phyloP scores from a whole-genome alignment of 495 filamentous ascomycete species.

The Evansstolkia leycettana region DNA sequence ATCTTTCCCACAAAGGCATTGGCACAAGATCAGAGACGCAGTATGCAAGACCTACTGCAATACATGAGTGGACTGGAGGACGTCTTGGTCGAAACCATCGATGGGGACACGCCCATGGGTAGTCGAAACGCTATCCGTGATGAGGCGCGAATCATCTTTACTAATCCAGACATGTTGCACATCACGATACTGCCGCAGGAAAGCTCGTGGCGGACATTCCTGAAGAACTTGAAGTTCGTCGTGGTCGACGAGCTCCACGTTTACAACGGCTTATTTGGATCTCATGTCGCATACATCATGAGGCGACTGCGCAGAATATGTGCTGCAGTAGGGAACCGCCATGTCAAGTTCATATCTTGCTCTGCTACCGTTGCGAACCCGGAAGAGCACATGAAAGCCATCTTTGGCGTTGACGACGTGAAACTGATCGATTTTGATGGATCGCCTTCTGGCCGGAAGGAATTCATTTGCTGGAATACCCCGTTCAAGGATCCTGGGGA shows the following conservation, averaged over 20 bases:
- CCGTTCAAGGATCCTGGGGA: constrained; percentile 86
- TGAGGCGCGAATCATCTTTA: constrained; percentile 88
- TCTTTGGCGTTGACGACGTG: constrained; percentile 81
- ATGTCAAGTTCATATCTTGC: constrained; percentile 90
- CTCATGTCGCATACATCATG: constrained; percentile 94
- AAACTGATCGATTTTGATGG: constrained; percentile 80
- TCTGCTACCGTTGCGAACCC: constrained; percentile 97
- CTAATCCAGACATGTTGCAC: constrained; percentile 97
- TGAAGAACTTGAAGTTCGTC: constrained; percentile 82
- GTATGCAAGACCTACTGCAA: constrained; percentile 68
- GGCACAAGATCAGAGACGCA: constrained; percentile 87
- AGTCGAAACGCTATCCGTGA: constrained; percentile 73
- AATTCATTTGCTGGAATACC: constrained; percentile 97
- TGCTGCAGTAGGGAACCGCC: constrained; percentile 77
- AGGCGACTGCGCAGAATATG: constrained; percentile 78
- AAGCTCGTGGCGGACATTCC: constrained; percentile 74
- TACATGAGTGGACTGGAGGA: constrained; percentile 70
- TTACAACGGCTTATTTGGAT: constrained; percentile 90
- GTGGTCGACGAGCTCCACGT: constrained; percentile 88
- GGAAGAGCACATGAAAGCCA: constrained; percentile 77
- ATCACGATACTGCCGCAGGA: constrained; percentile 90
- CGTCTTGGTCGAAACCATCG: constrained; percentile 80
- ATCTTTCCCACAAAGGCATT: constrained; percentile 98
- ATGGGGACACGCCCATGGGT: constrained; percentile 82
- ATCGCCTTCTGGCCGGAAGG: constrained; percentile 85